Evolutionary conservation across 1,139 yeast species (phyloP).

Genomic region (Fermentozyma sake): DNA sequence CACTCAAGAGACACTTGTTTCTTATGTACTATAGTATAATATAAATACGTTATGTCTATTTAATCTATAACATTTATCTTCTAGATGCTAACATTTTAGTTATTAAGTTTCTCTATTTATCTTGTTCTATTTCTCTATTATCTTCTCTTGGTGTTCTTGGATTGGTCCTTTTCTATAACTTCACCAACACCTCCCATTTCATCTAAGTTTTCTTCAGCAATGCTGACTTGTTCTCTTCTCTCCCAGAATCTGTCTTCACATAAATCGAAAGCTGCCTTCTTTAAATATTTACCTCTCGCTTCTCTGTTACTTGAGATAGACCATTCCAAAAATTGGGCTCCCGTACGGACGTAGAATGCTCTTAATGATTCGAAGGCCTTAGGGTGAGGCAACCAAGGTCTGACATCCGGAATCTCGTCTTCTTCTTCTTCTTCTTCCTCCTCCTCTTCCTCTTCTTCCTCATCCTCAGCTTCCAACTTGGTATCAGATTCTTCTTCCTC

Average conservation of each 20-base stretch:
- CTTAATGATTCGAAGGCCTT: slow-evolving; percentile 87
- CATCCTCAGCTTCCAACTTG: slow-evolving; percentile 49
- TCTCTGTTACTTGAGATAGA: slow-evolving; percentile 80
- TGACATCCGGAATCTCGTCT: slow-evolving; percentile 77
- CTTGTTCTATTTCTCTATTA: slow-evolving; percentile 11
- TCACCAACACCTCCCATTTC: slow-evolving; percentile 91
- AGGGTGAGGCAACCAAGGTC: slow-evolving; percentile 98
- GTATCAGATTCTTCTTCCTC: slow-evolving; percentile 48
- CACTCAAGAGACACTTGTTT: too few relatives aligned
- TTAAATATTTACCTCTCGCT: slow-evolving; percentile 86
- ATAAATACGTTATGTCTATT: too few relatives aligned
- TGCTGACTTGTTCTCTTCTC: slow-evolving; percentile 87
- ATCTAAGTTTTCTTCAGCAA: slow-evolving; percentile 84
- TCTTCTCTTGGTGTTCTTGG: slow-evolving; percentile 40
- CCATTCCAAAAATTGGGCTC: slow-evolving; percentile 88
- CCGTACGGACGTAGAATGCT: slow-evolving; percentile 80
- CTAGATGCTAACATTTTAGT: too few relatives aligned
- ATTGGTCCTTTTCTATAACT: slow-evolving; percentile 73
- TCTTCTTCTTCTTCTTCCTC: slow-evolving; percentile 57
- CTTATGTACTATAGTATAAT: too few relatives aligned
- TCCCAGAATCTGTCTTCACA: slow-evolving; percentile 99
- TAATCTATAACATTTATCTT: too few relatives aligned
- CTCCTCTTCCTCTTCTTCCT: slow-evolving; percentile 57
- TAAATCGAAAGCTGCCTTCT: slow-evolving; percentile 83
- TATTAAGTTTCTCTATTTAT: too few relatives aligned